Evolutionary conservation across 768 basidiomycete genomes (phyloP), one percentile per base, ranked within the genome.

Genomic region (Suillus fuscotomentosus): DNA sequence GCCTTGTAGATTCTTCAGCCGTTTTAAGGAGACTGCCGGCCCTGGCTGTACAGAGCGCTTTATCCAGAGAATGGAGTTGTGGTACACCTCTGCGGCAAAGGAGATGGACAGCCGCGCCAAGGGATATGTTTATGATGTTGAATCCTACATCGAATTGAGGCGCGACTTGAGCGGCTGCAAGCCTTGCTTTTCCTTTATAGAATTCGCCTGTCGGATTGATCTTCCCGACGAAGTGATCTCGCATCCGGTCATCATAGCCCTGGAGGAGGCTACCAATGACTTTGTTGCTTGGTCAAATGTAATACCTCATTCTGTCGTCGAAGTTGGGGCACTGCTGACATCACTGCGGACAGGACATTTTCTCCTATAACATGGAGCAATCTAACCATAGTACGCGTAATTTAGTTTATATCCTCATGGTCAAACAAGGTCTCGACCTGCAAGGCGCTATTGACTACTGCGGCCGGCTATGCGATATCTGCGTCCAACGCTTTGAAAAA

Each of bases 191-290:
- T 20, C 3, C 20, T 20, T 45, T 7, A n/a, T 45, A 9, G 43
- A 45, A 20, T 45, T n/a, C 4, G 9, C 43, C 20, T 20, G 20
- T 45, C 20, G 11, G 3, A 78, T 88, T 38, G 81, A 86, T 67
- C 70, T 88, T n/a, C 84, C 86, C 0, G 81, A 86, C 31, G 79
- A 84, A 60, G 82, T 87, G 65, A 76, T 82, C 63, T 76, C 79
- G 20, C 81, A 88, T 71, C 83, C 83, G 1, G 68, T 77, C 51
- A 76, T 88, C 41, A 70, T 71, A 61, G 74, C 79, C 6, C 76
- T 87, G 62, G 77, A 79, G 24, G 76, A 83, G 57, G 72, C 79
- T 45, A 80, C 83, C 3, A 83, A 83, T 61, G 85, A 87, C 60
- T 72, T 84, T 60, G 77, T 86, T 45, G 79, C 80, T 10, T 83